A percentile compares a stretch with the other conserved stretches of the same genome.
Conservation (phyloP, 305 asterid genomes). For the Rubia tinctorum region DNA sequence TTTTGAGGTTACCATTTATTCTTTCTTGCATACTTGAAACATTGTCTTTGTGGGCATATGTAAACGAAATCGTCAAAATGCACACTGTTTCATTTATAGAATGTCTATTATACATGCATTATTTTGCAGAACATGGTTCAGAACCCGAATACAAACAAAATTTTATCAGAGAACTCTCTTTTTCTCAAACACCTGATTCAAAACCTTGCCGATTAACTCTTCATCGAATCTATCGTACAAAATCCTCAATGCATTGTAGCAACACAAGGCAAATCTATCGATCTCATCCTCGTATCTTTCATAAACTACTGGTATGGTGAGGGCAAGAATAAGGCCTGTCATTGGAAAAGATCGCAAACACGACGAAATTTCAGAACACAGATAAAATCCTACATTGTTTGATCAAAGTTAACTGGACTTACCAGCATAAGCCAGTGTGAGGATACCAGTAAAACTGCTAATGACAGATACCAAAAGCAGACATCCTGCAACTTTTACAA, state of each 20-base stretch:
- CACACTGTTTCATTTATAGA: background rate
- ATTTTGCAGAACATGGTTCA: background rate
- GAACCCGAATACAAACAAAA: background rate
- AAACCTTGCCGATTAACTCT: conserved; percentile 36
- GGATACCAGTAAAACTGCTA: conserved; percentile 51
- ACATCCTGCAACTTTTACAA: conserved; percentile 41
- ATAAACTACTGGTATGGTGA: conserved; percentile 69
- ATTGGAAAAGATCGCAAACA: conserved; percentile 1
- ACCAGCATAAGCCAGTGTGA: conserved; percentile 59
- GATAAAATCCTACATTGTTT: background rate
- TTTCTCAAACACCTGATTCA: conserved; percentile 52
- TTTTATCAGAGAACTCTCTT: conserved; percentile 55
- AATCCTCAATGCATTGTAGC: conserved; percentile 37
- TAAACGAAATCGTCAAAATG: background rate
- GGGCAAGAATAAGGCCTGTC: conserved; percentile 58
- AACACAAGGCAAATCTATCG: conserved; percentile 31
- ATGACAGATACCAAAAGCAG: conserved; percentile 41
- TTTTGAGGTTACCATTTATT: background rate
- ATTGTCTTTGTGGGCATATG: background rate
- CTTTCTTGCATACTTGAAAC: background rate
- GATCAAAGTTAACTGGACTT: conserved; percentile 21
- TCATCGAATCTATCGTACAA: conserved; percentile 43
- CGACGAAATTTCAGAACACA: background rate
- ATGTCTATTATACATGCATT: background rate
- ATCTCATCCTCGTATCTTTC: conserved; percentile 60